Base-by-base conservation (phyloP, 1,284 basidiomycete species). In the Phylloporus sp. region DNA sequence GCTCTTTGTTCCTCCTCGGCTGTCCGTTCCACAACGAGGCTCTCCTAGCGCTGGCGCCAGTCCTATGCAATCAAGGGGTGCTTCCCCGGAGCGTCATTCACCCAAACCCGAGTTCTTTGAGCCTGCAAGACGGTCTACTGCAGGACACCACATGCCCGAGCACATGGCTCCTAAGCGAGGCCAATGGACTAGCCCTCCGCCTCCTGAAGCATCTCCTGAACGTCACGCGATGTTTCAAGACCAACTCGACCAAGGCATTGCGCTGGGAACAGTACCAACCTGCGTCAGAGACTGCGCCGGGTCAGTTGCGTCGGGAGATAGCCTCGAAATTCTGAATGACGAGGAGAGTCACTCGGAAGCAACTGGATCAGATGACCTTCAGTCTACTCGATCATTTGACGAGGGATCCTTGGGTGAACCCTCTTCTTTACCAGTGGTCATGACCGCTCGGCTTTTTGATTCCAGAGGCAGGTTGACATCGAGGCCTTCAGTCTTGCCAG, bases 111-210 rank as follows among this genome's bases (percentile, higher is more conserved):
- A 80, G 60, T 80, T 83, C 61, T 80, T 80, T 56, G 80, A 85
- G 55, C 76, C 82, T 22, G 76, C 73, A 20, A 71, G 72, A 46
- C 75, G 77, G 34, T 66, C 77, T 65, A 58, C 75, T 58, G 34
- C 68, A 58, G 70, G 68, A 34, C 75, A 76, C 62, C 75, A 76
- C 49, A 77, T 82, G 44, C 86, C 86, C 4, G 87, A 89, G 63
- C 90, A 93, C 68, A 93, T 93, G 92, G 91, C 89, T 20, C 89
- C 91, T 2, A 88, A 83, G 71, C 85, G 91, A 39, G 79, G 83
- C 34, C 89, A 90, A 74, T 93, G 91, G 91, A 93, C 91, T 1
- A 92, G 90, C 68, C 91, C 91, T 13, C 91, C 91, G n/a, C 90
- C 91, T 6, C 85, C 87, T 2, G 89, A 90, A 69, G 92, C 91